phyloP scores from a whole-genome alignment of 805 yeast genomes.

The Candida lessepsii region DNA sequence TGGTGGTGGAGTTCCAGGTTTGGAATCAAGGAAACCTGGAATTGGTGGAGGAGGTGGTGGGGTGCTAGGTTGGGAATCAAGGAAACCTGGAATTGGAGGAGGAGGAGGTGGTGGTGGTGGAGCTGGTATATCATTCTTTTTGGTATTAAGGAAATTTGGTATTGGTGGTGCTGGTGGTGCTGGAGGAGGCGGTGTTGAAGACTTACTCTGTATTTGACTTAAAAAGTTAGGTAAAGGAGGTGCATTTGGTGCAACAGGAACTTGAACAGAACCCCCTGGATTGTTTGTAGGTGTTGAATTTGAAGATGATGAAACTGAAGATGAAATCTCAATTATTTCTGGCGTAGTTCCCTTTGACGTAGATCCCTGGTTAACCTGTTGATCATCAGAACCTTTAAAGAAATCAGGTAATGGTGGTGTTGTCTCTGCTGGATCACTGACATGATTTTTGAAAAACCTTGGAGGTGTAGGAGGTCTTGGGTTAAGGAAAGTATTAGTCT shows the following conservation, averaged over 20 bases:
- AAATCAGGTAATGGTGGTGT: conserved; percentile 11
- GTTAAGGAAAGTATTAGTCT: neutral
- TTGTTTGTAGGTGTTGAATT: too few species aligned
- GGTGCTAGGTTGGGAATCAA: too few species aligned
- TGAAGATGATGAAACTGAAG: too few species aligned
- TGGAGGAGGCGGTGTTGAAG: too few species aligned
- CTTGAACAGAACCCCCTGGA: too few species aligned
- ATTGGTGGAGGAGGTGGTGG: conserved; percentile 21
- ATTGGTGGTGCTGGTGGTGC: conserved; percentile 9
- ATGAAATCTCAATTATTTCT: too few species aligned
- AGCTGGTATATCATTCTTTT: conserved; percentile 7
- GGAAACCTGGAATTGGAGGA: neutral
- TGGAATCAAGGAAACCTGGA: conserved; percentile 12
- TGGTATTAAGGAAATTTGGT: conserved; percentile 1
- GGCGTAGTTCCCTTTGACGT: too few species aligned
- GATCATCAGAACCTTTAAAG: conserved; percentile 1
- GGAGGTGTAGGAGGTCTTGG: conserved; percentile 12
- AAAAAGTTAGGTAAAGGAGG: too few species aligned
- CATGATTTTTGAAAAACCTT: neutral
- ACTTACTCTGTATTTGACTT: too few species aligned
- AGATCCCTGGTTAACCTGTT: too few species aligned
- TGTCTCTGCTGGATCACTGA: neutral
- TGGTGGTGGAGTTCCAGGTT: conserved; percentile 13
- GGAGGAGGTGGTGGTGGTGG: conserved; percentile 12
- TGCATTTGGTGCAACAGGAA: too few species aligned